Evolutionary conservation across 2,329 filamentous ascomycete genomes (phyloP).

Genomic region (Aspergillus caelatus): DNA sequence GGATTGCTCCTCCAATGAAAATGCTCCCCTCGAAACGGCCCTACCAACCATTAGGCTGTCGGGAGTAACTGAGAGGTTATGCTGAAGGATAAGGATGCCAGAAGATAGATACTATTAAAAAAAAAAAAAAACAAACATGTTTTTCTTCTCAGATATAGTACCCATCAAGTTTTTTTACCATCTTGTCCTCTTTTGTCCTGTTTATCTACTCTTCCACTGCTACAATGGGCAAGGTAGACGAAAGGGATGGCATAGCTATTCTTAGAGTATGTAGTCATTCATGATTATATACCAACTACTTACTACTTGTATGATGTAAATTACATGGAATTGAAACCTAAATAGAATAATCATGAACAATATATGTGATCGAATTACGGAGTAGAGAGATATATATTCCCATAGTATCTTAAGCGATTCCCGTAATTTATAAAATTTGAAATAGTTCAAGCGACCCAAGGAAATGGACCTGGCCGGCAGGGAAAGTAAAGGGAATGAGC

Average conservation of each 20-base stretch:
- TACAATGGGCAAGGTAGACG: slow-evolving; percentile 26
- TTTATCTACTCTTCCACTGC: neutral
- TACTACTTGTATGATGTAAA: too few species aligned
- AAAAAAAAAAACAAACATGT: neutral
- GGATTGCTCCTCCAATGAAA: slow-evolving; percentile 16
- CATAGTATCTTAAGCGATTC: too few species aligned
- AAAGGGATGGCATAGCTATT: slow-evolving; percentile 33
- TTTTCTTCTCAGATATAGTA: neutral
- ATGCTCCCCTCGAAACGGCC: neutral
- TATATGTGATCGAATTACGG: too few species aligned
- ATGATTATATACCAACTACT: too few species aligned
- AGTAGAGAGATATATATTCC: too few species aligned
- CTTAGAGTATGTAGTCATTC: too few species aligned
- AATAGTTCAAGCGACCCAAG: too few species aligned
- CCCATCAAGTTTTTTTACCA: neutral
- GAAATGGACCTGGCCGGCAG: too few species aligned
- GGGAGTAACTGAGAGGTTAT: neutral
- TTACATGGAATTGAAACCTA: too few species aligned
- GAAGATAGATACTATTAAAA: neutral
- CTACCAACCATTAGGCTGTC: slow-evolving; percentile 5
- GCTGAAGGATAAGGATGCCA: neutral
- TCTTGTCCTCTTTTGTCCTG: neutral
- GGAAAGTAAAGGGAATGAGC: too few species aligned
- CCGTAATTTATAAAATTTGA: too few species aligned
- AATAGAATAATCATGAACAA: too few species aligned